Conservation (phyloP, 441 rosid genomes). For the Erodium texanum region DNA sequence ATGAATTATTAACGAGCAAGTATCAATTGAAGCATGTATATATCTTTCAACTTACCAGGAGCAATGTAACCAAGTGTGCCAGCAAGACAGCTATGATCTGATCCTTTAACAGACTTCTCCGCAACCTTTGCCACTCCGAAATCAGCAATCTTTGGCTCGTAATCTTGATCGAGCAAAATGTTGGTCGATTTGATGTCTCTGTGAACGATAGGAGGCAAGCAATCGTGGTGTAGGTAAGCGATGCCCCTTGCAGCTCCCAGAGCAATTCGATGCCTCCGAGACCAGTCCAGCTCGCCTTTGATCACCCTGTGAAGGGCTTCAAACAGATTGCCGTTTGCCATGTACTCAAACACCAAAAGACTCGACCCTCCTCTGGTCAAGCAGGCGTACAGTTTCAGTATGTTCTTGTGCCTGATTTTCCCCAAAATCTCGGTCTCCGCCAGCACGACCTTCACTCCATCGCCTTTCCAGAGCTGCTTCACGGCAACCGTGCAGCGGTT, state of each 20-base stretch:
- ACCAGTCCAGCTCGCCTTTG: slow-evolving; percentile 60
- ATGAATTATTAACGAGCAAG: too few species aligned
- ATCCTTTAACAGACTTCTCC: slow-evolving; percentile 33
- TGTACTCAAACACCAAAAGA: slow-evolving; percentile 68
- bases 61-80: slow-evolving; percentile 91
- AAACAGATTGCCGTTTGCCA: slow-evolving; percentile 68
- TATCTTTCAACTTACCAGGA: slow-evolving; percentile 50
- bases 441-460: slow-evolving; percentile 39
- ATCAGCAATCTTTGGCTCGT: slow-evolving; percentile 75
- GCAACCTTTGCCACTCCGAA: slow-evolving; percentile 76
- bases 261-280: slow-evolving; percentile 54
- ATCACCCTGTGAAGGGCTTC: slow-evolving; percentile 46
- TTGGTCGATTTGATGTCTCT: slow-evolving; percentile 84
- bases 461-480: slow-evolving; percentile 55
- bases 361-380: slow-evolving; percentile 47
- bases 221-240: slow-evolving; percentile 79
- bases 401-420: slow-evolving; percentile 67
- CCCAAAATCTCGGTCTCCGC: slow-evolving; percentile 75
- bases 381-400: slow-evolving; percentile 71
- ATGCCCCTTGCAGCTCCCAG: slow-evolving; percentile 79
- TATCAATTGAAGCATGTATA: too few species aligned
- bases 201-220: slow-evolving; percentile 64
- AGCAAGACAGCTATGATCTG: slow-evolving; percentile 45
- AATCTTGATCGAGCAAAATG: slow-evolving; percentile 55
- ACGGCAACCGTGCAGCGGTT: slow-evolving; percentile 58